Evolutionary conservation across 148 eudicot species (phyloP).

Genomic region (Camellia lanceoleosa): DNA sequence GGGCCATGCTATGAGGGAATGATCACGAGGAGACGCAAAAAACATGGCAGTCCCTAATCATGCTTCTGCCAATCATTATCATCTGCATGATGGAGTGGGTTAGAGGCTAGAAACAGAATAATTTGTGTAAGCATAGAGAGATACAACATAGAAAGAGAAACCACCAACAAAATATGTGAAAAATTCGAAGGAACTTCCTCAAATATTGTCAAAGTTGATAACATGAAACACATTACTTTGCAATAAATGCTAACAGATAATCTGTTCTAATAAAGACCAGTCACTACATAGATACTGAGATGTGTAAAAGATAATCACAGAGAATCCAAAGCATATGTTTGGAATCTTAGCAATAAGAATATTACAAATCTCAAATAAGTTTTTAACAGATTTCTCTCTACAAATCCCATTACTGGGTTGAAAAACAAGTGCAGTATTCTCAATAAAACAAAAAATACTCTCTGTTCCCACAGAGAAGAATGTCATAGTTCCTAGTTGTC

Average conservation of each 20-base stretch:
- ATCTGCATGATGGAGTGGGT: conserved; percentile 23
- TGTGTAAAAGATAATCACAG: background rate
- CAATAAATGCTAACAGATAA: background rate
- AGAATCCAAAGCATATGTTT: background rate
- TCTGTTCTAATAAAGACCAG: background rate
- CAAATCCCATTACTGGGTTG: background rate
- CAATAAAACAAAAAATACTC: background rate
- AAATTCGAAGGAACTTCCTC: too few relatives aligned
- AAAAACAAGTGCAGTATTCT: background rate
- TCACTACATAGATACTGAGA: background rate
- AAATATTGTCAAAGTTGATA: background rate
- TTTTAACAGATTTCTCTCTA: background rate
- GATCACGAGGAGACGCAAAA: conserved; percentile 17
- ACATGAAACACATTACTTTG: background rate
- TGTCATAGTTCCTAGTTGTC: background rate
- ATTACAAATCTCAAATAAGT: background rate
- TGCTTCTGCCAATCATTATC: conserved; percentile 18
- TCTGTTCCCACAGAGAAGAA: background rate
- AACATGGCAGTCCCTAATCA: conserved; percentile 11
- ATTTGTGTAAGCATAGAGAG: background rate
- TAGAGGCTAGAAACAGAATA: background rate
- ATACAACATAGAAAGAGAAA: background rate
- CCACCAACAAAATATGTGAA: too few relatives aligned
- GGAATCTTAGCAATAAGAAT: background rate
- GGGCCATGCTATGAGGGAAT: conserved; percentile 46